phyloP scores from a whole-genome alignment of 148 eudicot genomes.

The Chenopodium album region DNA sequence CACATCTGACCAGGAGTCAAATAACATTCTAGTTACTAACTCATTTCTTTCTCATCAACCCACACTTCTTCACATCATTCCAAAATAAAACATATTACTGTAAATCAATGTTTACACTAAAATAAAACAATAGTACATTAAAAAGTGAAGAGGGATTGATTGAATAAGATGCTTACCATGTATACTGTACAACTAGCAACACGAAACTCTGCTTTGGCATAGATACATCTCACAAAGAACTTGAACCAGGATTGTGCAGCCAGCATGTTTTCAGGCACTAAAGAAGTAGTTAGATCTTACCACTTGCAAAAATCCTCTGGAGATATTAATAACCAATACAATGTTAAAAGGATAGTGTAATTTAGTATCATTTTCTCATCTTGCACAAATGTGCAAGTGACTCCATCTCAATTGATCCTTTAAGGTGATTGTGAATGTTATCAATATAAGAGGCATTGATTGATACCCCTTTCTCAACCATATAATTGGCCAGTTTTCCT shows the following conservation, averaged over 20 bases:
- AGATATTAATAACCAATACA: too few relatives aligned
- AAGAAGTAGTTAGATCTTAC: too few relatives aligned
- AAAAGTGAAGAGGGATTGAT: neutral
- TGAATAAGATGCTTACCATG: slow-evolving; percentile 2
- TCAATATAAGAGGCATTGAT: slow-evolving; percentile 34
- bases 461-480: slow-evolving; percentile 45
- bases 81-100: too few relatives aligned
- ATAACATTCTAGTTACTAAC: neutral
- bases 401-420: slow-evolving; percentile 16
- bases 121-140: neutral
- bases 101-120: neutral
- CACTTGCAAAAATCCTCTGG: too few relatives aligned
- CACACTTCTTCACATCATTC: too few relatives aligned
- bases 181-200: neutral
- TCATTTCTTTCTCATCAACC: neutral
- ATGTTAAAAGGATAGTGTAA: too few relatives aligned
- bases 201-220: neutral
- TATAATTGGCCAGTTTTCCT: slow-evolving; percentile 37
- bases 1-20: neutral
- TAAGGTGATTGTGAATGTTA: slow-evolving; percentile 24
- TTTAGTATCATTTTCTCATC: too few relatives aligned
- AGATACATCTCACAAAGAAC: neutral
- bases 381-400: too few relatives aligned
- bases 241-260: neutral
- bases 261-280: too few relatives aligned